Percentiles rank a stretch among this genome's conserved stretches.
phyloP scores from a whole-genome alignment of 805 yeast genomes.

The Candida coquimbonensis region DNA sequence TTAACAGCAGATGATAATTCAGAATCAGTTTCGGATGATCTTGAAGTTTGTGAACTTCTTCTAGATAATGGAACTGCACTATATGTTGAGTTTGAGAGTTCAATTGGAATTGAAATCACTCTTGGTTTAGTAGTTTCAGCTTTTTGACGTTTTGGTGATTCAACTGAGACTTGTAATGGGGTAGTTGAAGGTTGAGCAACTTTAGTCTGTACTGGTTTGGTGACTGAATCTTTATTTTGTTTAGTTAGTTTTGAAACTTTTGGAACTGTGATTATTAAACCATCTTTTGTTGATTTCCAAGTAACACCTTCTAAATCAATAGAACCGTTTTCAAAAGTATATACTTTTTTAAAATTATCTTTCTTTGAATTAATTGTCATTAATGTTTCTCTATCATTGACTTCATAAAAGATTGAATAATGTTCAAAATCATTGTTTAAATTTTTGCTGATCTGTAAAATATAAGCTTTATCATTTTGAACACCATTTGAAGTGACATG shows the following conservation, averaged over 20 bases:
- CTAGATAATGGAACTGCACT: slow-evolving; percentile 2
- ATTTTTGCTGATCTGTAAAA: slow-evolving; percentile 13
- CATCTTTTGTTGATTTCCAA: slow-evolving; percentile 11
- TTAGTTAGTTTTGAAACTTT: slow-evolving; percentile 1
- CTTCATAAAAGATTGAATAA: slow-evolving; percentile 13
- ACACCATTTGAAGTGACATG: slow-evolving; percentile 5
- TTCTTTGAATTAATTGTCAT: slow-evolving; percentile 9
- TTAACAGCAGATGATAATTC: slow-evolving; percentile 1
- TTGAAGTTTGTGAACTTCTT: slow-evolving; percentile 2
- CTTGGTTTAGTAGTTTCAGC: slow-evolving; percentile 2
- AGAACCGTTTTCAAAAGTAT: slow-evolving; percentile 8
- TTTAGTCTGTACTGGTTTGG: not conserved
- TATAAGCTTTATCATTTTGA: slow-evolving; percentile 3
- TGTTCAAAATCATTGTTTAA: slow-evolving; percentile 10
- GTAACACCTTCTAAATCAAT: slow-evolving; percentile 11
- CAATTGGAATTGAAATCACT: slow-evolving; percentile 10
- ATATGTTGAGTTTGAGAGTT: slow-evolving; percentile 1
- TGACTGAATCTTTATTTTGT: not conserved
- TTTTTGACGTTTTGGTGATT: not conserved
- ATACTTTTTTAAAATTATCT: slow-evolving; percentile 14
- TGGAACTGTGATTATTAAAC: slow-evolving; percentile 15
- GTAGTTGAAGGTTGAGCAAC: too few species aligned
- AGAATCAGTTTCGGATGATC: slow-evolving; percentile 1
- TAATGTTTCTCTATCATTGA: slow-evolving; percentile 2
- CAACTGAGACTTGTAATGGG: not conserved